Base-by-base conservation (phyloP, 2,329 filamentous ascomycete genomes). In the Diaporthe citri region DNA sequence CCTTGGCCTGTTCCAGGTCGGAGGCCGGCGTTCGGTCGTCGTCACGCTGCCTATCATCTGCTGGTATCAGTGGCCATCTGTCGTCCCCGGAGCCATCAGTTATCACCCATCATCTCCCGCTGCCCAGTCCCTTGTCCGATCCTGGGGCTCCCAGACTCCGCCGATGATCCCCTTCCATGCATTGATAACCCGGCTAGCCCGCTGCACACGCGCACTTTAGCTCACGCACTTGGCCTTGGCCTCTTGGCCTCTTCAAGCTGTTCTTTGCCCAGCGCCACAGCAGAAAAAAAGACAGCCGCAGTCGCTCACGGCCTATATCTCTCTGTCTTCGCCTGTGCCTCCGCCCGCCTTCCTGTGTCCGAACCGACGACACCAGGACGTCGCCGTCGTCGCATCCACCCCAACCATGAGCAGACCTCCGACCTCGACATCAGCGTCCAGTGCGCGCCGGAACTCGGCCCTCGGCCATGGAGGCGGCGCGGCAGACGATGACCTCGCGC, bases 401-500 rank as follows among this genome's bases (percentile, higher is more conserved):
- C 8, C 70, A 17, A 55, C 17, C 57, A 72, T 72, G 70, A 72
- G 70, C 31, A 64, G 70, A 64, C 70, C 70, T 39, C 51, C 64
- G 64, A 67, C 70, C 20, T 72, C 70, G n/a, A 71, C 39, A 10
- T 71, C 67, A 7, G 67, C 67, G 25, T 39, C 75, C 15, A 72
- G 60, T 46, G 67, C 67, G 56, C 60, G 55, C 60, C 59, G 43
- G 41, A 39, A 56, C 48, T 72, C 60, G 31, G 67, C 66, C 48
- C 6, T 28, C 34, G 62, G 51, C 57, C 22, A 52, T n/a, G 52
- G 55, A 13, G 48, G 39, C 43, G 48, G 36, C 43, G 76, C 80
- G 20, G 91, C 90, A 75, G 89, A 93, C 81, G 89, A 89, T 76
- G 89, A 89, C 71, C 86, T 93, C 79, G 91, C 89, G 76, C 88